Evolutionary conservation across 2,329 filamentous ascomycete genomes (phyloP), one percentile per base, ranked within the genome.

Genomic region (Diplodia intermedia): DNA sequence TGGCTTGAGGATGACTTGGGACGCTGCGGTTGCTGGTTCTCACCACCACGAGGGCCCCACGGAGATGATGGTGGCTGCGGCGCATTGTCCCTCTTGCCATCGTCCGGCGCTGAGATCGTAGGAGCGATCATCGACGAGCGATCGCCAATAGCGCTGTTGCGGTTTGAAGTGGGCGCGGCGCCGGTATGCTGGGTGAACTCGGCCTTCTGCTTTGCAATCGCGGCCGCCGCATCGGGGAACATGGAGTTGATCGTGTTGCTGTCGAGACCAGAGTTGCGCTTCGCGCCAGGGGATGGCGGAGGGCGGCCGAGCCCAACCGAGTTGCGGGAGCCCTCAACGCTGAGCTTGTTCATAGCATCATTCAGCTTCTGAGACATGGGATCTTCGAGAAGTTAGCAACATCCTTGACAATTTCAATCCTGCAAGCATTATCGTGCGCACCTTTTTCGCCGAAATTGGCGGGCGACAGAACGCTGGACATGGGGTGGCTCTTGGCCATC

Each of bases 131-230:
- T 85, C 23, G 93, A 94, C 70, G 84, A 86, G 68, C 94, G 89
- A 69, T 92, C 87, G 71, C 93, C 93, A 23, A 90, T 88, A 70
- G 89, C 86, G 79, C 94, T 98, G 82, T 97, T 98, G 69, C 95
- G 89, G 83, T 97, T 97, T 26, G 95, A 97, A 0, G 92, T 88
- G 3, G 94, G 93, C 26, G 90, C 90, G 71, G 94, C 93, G 69
- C 94, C 95, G 4, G 94, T 97, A 78, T 97, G 92, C 79, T 97
- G 94, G 20, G 94, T 96, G 77, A 96, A 98, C 79, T 97, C 96
- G 69, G 94, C 94, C 83, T 97, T 97, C 80, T 99, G 94, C 70
- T 95, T 97, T 31, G 94, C 94, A 79, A 99, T 98, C n/a, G 95
- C 95, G 52, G 94, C 94, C 15, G 95, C 95, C 54, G 95, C 95